These are phyloP conservation scores for Aspergillus hortae DNA, from an alignment of 2,329 filamentous ascomycete species.

Conservation along the genomic window DNA sequence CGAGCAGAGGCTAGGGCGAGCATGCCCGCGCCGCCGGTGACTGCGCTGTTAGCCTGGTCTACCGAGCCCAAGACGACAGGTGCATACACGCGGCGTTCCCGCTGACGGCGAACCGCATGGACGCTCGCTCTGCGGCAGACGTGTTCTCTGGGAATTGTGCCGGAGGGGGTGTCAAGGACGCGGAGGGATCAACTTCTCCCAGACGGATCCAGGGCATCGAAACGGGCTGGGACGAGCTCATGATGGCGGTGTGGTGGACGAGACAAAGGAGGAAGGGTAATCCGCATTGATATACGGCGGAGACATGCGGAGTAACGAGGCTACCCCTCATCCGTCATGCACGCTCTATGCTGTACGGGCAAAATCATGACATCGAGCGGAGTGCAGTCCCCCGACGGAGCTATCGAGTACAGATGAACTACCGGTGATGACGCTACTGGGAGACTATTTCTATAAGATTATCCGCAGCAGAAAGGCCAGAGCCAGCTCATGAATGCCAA, in stretches of 20 bases:
- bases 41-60: conserved; percentile 24
- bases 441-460: no score
- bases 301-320: no score
- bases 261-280: no score
- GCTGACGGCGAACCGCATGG: conserved; percentile 25
- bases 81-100: conserved; percentile 26
- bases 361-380: background rate
- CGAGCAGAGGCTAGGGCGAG: conserved; percentile 56
- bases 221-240: background rate
- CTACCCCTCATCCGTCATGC: no score
- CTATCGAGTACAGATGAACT: background rate
- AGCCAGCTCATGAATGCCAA: no score
- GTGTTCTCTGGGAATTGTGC: conserved; percentile 16
- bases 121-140: conserved; percentile 23
- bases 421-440: background rate
- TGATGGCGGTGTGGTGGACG: background rate
- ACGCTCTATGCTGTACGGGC: no score
- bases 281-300: no score
- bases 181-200: conserved; percentile 14
- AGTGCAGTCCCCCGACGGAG: background rate
- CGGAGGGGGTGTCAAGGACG: conserved; percentile 26
- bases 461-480: no score
- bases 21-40: conserved; percentile 65
- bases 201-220: conserved; percentile 21
- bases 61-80: background rate